Percentiles rank a stretch among this genome's conserved stretches.
Conservation (phyloP, 2,329 filamentous ascomycete species). For the Dichotomopilus funicola region DNA sequence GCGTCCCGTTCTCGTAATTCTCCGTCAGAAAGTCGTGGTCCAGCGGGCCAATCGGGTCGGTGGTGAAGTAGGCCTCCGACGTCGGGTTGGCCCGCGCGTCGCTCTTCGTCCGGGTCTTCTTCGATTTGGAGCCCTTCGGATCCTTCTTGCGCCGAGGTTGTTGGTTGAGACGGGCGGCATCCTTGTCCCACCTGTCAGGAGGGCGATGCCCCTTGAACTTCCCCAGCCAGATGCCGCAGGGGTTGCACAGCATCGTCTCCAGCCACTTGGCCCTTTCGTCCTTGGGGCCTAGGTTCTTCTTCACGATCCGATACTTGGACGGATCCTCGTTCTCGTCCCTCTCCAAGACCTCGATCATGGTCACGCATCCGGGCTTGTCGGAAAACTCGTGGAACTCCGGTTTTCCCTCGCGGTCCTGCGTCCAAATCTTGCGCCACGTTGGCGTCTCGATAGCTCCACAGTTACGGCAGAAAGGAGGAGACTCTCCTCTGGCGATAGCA, state of each 20-base stretch:
- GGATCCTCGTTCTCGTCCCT: constrained; percentile 57
- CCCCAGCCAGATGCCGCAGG: constrained; percentile 85
- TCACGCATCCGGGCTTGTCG: constrained; percentile 64
- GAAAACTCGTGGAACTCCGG: constrained; percentile 66
- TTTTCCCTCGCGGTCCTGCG: constrained; percentile 64
- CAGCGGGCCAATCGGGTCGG: constrained; percentile 45
- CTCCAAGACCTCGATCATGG: constrained; percentile 64
- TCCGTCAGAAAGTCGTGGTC: constrained; percentile 30
- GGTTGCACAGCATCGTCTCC: constrained; percentile 80
- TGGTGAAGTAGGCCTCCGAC: constrained; percentile 49
- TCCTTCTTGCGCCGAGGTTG: constrained; percentile 41
- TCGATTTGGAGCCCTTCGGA: constrained; percentile 33
- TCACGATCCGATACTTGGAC: constrained; percentile 65
- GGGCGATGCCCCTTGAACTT: constrained; percentile 85
- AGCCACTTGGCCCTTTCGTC: constrained; percentile 63
- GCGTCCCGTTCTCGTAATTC: constrained; percentile 18
- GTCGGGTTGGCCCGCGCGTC: constrained; percentile 40
- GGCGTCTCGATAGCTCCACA: constrained; percentile 94
- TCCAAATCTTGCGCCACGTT: constrained; percentile 90
- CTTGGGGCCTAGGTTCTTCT: constrained; percentile 59
- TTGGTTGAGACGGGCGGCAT: constrained; percentile 45
- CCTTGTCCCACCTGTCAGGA: constrained; percentile 72
- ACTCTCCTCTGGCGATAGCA: constrained; percentile 69
- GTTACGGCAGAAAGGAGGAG: constrained; percentile 84
- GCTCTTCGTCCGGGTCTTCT: constrained; percentile 44